A percentile compares a stretch with the other conserved stretches of the same genome.
phyloP scores from a whole-genome alignment of 2,329 filamentous ascomycete genomes.

The Juglanconis sp. region DNA sequence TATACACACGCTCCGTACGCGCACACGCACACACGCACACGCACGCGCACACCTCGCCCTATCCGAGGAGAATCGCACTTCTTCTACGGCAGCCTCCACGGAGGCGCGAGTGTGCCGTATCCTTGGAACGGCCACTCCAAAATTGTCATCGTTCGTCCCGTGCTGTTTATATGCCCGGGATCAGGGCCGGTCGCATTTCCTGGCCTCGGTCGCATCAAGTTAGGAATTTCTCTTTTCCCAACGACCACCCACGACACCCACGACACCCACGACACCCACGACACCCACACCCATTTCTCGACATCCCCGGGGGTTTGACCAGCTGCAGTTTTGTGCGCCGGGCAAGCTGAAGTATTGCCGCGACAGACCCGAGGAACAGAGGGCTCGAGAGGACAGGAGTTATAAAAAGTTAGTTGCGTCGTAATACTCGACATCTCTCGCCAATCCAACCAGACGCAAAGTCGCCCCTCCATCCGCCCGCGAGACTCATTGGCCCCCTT shows the following conservation, averaged over 20 bases:
- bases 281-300: background rate
- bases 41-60: too few species aligned
- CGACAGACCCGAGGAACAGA: background rate
- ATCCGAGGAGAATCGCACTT: too few species aligned
- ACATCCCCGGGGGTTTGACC: background rate
- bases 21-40: too few species aligned
- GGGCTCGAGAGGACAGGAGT: background rate
- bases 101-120: too few species aligned
- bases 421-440: constrained; percentile 1
- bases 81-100: too few species aligned
- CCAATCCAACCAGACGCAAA: constrained; percentile 8
- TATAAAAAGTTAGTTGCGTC: constrained; percentile 4
- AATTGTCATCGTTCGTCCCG: background rate
- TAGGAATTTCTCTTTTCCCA: background rate
- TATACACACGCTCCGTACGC: too few species aligned
- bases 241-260: background rate
- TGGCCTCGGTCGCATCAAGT: constrained; percentile 9
- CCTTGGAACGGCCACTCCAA: background rate
- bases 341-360: background rate
- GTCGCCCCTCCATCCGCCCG: constrained; percentile 5
- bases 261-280: background rate
- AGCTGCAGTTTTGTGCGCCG: background rate
- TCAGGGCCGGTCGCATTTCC: constrained; percentile 11
- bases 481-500: constrained; percentile 11
- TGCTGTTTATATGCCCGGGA: constrained; percentile 1